Evolutionary conservation across 2,329 filamentous ascomycete species (phyloP), one percentile per base, ranked within the genome.

Genomic region (Monosporascus sp.): DNA sequence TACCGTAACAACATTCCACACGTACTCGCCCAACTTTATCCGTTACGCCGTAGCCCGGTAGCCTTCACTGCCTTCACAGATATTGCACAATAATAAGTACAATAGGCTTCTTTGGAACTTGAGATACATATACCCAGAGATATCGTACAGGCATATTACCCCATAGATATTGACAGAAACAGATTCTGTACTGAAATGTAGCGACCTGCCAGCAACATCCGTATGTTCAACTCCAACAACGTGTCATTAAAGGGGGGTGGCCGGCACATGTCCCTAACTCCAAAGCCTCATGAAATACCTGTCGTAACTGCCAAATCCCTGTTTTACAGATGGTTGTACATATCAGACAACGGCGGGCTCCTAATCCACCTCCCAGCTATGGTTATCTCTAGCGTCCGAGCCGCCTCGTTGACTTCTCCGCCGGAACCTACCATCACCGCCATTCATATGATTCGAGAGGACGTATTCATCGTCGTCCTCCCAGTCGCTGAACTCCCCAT

Each of bases 401-500:
- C 41, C 31, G 9, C 11, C 11, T 35, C 31, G 11, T 35, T 35
- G 31, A 14, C 11, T 35, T 35, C 31, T 35, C 31, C 31, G 31
- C 31, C 35, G 50, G 56, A 35, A 57, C 20, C 18, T 48, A 48
- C 51, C 56, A 54, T 52, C 63, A 47, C 26, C 56, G 53, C 54
- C 59, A 44, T 50, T 61, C 49, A 53, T 58, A 43, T 43, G 56
- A 37, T 50, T 60, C 45, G 61, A 54, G 20, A 58, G 58, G 24
- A 56, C 50, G 50, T 69, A 68, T 49, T 72, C 68, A 55, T 85
- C 82, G 57, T 86, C 81, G 58, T 81, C 81, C 37, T 76, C 78
- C 71, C 75, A 79, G 35, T 78, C 76, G 49, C 80, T 78, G 38
- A 78, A 75, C 26, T 75, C 75, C 14, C 78, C 78, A 43, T 85